Percentiles rank a stretch among this genome's conserved stretches.
These are phyloP conservation scores for Calonectria hawksworthii DNA, from an alignment of 2,329 filamentous ascomycete species.

Conservation along the genomic window DNA sequence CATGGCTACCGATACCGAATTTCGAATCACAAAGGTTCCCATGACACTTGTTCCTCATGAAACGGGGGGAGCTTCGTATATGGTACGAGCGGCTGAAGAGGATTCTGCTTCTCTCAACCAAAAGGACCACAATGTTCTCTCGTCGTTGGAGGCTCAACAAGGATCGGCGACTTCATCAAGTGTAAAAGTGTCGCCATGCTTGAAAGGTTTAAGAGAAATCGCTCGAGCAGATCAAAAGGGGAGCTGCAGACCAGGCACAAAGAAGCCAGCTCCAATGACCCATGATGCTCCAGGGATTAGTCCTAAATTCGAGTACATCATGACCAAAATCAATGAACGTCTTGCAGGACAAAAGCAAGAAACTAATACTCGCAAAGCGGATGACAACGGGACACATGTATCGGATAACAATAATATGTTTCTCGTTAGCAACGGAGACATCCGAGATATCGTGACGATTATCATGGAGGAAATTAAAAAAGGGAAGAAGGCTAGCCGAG, in stretches of 20 bases:
- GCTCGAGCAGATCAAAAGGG: neutral
- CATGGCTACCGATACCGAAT: neutral
- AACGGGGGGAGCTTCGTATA: slow-evolving; percentile 23
- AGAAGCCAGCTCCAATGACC: neutral
- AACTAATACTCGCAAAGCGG: slow-evolving; percentile 30
- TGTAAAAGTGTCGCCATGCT: neutral
- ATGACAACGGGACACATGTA: slow-evolving; percentile 29
- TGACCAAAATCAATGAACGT: slow-evolving; percentile 38
- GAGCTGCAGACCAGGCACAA: neutral
- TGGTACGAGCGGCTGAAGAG: slow-evolving; percentile 28
- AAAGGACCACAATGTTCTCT: slow-evolving; percentile 21
- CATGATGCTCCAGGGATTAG: neutral
- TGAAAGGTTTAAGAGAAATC: neutral
- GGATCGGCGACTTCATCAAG: neutral
- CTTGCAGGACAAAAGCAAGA: slow-evolving; percentile 34
- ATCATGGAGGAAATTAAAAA: slow-evolving; percentile 35
- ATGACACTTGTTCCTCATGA: slow-evolving; percentile 26
- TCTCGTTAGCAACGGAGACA: slow-evolving; percentile 40
- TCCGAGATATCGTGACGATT: slow-evolving; percentile 41
- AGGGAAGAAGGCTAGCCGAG: neutral
- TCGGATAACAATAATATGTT: slow-evolving; percentile 35
- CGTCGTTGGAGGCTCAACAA: slow-evolving; percentile 17
- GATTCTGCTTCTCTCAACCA: slow-evolving; percentile 13
- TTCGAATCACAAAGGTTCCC: slow-evolving; percentile 28
- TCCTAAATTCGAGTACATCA: slow-evolving; percentile 21